Base-by-base conservation (phyloP, 176 grass and related monocot species). In the Rhynchospora pubera region DNA sequence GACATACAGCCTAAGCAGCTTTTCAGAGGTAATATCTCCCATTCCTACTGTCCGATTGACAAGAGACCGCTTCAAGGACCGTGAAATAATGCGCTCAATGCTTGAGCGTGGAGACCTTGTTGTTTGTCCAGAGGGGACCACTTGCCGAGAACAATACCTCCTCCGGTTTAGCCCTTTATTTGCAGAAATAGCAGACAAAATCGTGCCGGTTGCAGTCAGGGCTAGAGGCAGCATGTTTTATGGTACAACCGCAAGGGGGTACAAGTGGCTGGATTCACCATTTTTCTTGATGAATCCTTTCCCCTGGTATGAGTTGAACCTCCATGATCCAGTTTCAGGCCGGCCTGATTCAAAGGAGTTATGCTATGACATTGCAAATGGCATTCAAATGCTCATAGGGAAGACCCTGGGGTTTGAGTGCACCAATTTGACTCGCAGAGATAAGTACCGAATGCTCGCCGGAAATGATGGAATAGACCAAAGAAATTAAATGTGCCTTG, bases 81-180 rank as follows among this genome's bases (percentile, higher is more conserved):
- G 59, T 5, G 15, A 3, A 53, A 80, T 81, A 83, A 92, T 96
- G 88, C 28, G 58, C 42, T 9, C 65, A 5, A 75, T 85, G 28
- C 73, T 96, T 13, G 61, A 26, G 0, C 65, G 24, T 5, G 90
- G 93, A 3, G 90, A 87, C 75, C 86, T 96, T 1, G 86, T 85
- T 50, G 90, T 96, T 0, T 96, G 93, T 70, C 93, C 93, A 3
- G 93, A 96, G 68, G 93, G 90, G 3, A 96, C 93, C 32, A 96
- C 90, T 0, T 96, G 87, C 62, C 82, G 93, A 32, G 90, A 97
- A 44, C 85, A 87, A 0, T 92, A 93, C 69, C 76, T 97, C 52
- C 90, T 93, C 2, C 86, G 88, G 30, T 96, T 92, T 79, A 97
- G 93, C 83, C 93, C 90, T 26, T 85, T 97, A 1, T 90, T 86